These are phyloP conservation scores for Diaporthe sp. DNA, from an alignment of 2,329 filamentous ascomycete genomes.

Conservation along the genomic window DNA sequence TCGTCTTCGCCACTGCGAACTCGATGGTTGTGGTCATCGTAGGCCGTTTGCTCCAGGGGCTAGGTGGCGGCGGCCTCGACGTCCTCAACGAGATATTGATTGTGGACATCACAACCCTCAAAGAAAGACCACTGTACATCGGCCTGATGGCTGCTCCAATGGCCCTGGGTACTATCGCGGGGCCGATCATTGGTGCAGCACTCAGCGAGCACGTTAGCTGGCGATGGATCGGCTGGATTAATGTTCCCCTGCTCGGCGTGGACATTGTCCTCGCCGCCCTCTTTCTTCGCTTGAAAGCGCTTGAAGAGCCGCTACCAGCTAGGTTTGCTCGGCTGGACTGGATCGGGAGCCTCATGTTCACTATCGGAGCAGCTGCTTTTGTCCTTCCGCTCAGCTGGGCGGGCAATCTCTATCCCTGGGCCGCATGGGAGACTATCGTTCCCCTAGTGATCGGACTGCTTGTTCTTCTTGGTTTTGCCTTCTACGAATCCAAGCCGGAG, in stretches of 20 bases:
- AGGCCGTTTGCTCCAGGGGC: constrained; percentile 43
- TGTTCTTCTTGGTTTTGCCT: constrained; percentile 41
- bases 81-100: constrained; percentile 46
- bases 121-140: constrained; percentile 44
- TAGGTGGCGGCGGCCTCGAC: constrained; percentile 46
- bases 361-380: constrained; percentile 43
- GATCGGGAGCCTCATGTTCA: constrained; percentile 36
- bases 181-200: constrained; percentile 44
- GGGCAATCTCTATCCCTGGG: constrained; percentile 46
- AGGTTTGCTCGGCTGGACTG: constrained; percentile 45
- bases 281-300: constrained; percentile 38
- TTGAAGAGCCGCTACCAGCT: constrained; percentile 28
- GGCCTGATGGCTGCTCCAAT: constrained; percentile 41
- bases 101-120: constrained; percentile 46
- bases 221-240: constrained; percentile 47
- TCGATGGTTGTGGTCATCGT: constrained; percentile 41
- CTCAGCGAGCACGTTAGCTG: constrained; percentile 42
- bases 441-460: constrained; percentile 44
- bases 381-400: constrained; percentile 48
- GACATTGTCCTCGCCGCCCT: constrained; percentile 34
- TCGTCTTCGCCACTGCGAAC: constrained; percentile 44
- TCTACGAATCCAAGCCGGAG: constrained; percentile 43
- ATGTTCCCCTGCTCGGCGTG: constrained; percentile 42
- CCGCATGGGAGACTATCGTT: constrained; percentile 46
- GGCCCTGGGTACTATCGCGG: constrained; percentile 42